Conservation (phyloP, 2,329 filamentous ascomycete genomes). For the Diplodia sapinea region DNA sequence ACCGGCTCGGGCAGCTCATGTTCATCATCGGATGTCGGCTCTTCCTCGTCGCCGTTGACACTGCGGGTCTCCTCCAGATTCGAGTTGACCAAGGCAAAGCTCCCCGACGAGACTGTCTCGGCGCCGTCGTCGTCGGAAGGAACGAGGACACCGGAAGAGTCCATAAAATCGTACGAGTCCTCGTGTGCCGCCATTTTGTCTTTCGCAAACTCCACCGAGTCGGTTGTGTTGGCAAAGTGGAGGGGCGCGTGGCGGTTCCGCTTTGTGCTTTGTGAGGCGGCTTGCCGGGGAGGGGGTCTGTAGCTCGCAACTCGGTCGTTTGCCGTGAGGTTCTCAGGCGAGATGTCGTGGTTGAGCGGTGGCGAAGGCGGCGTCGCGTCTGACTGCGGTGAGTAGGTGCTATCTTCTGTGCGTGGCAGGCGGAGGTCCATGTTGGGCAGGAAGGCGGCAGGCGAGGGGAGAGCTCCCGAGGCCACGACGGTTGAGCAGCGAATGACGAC, state of each 20-base stretch:
- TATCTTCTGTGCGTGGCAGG: slow-evolving; percentile 27
- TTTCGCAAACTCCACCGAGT: neutral
- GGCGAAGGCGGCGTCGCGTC: slow-evolving; percentile 19
- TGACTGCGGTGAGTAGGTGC: slow-evolving; percentile 28
- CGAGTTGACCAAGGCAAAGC: slow-evolving; percentile 21
- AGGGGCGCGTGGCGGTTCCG: neutral
- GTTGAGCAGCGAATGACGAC: slow-evolving; percentile 21
- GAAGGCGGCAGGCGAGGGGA: slow-evolving; percentile 13
- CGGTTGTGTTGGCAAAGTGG: neutral
- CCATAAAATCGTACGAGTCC: slow-evolving; percentile 13
- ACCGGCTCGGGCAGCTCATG: slow-evolving; percentile 21
- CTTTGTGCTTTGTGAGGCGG: slow-evolving; percentile 19
- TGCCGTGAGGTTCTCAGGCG: slow-evolving; percentile 19
- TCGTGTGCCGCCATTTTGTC: slow-evolving; percentile 8
- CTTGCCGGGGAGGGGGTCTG: slow-evolving; percentile 10
- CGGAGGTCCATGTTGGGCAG: slow-evolving; percentile 28
- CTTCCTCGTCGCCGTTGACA: slow-evolving; percentile 21
- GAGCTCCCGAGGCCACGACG: slow-evolving; percentile 28
- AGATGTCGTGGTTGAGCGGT: slow-evolving; percentile 8
- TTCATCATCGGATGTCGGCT: slow-evolving; percentile 17
- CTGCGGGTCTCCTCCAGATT: slow-evolving; percentile 27
- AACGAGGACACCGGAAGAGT: slow-evolving; percentile 21
- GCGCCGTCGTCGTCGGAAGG: slow-evolving; percentile 30
- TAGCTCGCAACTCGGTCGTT: slow-evolving; percentile 26
- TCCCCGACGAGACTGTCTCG: slow-evolving; percentile 27